Conservation (phyloP, 23 red algal species). For the Agarophyton chilense region DNA sequence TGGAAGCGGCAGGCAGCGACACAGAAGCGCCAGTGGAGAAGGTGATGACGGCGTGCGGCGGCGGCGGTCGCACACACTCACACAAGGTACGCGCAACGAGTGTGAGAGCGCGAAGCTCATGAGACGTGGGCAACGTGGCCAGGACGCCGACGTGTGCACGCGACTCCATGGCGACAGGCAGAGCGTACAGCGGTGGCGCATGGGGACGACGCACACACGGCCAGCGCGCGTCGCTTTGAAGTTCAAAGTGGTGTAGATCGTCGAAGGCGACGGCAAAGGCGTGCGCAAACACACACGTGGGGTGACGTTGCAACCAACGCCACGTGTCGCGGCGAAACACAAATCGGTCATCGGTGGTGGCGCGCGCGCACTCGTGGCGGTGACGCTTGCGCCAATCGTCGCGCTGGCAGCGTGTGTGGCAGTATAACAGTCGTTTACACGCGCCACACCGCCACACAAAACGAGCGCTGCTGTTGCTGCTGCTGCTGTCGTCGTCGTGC, state of each 20-base stretch:
- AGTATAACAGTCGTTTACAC: conserved; percentile 59
- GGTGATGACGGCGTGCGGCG: conserved; percentile 26
- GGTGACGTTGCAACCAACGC: conserved; percentile 66
- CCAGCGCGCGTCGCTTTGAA: conserved; percentile 34
- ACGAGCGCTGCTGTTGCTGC: not conserved
- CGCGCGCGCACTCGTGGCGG: conserved; percentile 35
- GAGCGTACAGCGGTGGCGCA: conserved; percentile 40
- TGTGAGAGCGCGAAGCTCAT: conserved; percentile 32
- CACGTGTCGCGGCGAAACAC: conserved; percentile 51
- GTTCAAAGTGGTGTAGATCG: conserved; percentile 70
- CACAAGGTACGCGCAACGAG: conserved; percentile 26
- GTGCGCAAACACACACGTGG: conserved; percentile 69
- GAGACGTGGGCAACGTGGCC: conserved; percentile 13
- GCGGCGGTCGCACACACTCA: conserved; percentile 50
- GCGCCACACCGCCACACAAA: conserved; percentile 39
- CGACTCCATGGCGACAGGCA: conserved; percentile 63
- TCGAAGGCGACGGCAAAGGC: conserved; percentile 83
- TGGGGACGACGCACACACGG: not conserved
- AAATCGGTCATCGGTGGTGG: conserved; percentile 4
- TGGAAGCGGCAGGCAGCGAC: not conserved
- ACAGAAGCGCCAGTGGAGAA: conserved; percentile 41
- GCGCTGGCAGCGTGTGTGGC: conserved; percentile 46
- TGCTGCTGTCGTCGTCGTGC: not conserved
- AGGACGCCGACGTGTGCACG: not conserved
- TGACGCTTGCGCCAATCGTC: conserved; percentile 55